Conservation (phyloP, 2,329 filamentous ascomycete species). For the Zopfia rhizophila region DNA sequence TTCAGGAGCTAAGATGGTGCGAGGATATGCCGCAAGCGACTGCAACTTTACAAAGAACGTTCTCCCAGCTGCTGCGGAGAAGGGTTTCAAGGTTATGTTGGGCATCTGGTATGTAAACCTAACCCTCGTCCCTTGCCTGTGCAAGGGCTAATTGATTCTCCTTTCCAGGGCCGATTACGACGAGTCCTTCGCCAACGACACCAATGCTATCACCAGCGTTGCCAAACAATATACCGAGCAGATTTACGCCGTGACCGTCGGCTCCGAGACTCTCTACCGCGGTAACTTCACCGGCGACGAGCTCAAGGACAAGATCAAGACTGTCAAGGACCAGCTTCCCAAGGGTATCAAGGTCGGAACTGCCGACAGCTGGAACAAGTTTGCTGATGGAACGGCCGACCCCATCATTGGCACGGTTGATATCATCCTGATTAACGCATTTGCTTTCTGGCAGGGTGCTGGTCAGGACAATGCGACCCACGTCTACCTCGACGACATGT, state of each 20-base stretch:
- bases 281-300: conserved; percentile 71
- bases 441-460: conserved; percentile 77
- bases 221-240: conserved; percentile 63
- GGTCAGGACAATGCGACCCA: conserved; percentile 66
- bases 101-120: conserved; percentile 69
- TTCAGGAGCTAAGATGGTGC: conserved; percentile 66
- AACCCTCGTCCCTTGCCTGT: conserved; percentile 3
- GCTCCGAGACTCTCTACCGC: conserved; percentile 76
- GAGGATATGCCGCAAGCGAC: conserved; percentile 74
- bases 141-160: conserved; percentile 5
- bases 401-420: conserved; percentile 70
- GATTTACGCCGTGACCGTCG: conserved; percentile 75
- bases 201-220: conserved; percentile 64
- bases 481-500: conserved; percentile 75
- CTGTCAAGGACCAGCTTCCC: conserved; percentile 67
- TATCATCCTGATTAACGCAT: conserved; percentile 74
- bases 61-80: conserved; percentile 71
- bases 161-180: conserved; percentile 68
- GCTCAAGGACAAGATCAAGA: conserved; percentile 70
- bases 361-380: conserved; percentile 80
- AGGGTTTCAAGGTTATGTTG: conserved; percentile 74
- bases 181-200: conserved; percentile 70
- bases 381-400: conserved; percentile 73
- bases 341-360: conserved; percentile 68
- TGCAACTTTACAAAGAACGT: conserved; percentile 72